Conservation (phyloP, 306 rosid genomes). For the Medicago truncatula region MtrunA17r5.0-ANR NC_053043.1:9419001-9419500, state of each 20-base stretch:
- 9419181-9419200: slow-evolving; percentile 45
- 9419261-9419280: slow-evolving; percentile 63
- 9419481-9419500: slow-evolving; percentile 50
- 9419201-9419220: slow-evolving; percentile 70
- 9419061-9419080: slow-evolving; percentile 53
- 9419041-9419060: slow-evolving; percentile 57
- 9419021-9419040: slow-evolving; percentile 42
- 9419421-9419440: slow-evolving; percentile 73
- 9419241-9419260: slow-evolving; percentile 22
- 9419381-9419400: slow-evolving; percentile 65
- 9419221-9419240: slow-evolving; percentile 39
- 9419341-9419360: slow-evolving; percentile 54
- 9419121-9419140: slow-evolving; percentile 71
- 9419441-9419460: slow-evolving; percentile 50
- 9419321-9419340: slow-evolving; percentile 56
- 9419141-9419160: slow-evolving; percentile 41
- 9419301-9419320: slow-evolving; percentile 55
- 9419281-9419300: slow-evolving; percentile 61
- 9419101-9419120: neutral
- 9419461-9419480: slow-evolving; percentile 34
- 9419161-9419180: slow-evolving; percentile 57
- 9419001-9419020: slow-evolving; percentile 74
- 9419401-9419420: slow-evolving; percentile 51
- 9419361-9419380: slow-evolving; percentile 44
- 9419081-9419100: slow-evolving; percentile 44